Conservation (phyloP, 345 rosid species). For the Stellera chamaejasme region DNA sequence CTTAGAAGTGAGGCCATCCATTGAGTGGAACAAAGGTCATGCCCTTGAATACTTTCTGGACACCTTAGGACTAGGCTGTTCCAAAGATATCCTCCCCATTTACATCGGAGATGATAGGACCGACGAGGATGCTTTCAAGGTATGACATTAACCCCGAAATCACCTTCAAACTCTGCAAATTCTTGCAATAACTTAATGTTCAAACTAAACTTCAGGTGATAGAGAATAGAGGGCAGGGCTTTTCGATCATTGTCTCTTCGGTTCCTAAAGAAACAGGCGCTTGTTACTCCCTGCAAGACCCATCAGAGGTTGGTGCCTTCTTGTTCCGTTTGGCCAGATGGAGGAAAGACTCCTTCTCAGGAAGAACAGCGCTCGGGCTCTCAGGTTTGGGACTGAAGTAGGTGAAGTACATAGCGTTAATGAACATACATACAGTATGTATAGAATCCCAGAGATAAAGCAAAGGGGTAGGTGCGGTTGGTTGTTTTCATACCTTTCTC, state of each 20-base stretch:
- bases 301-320: constrained; percentile 29
- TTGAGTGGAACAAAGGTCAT: constrained; percentile 54
- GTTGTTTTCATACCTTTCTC: neutral
- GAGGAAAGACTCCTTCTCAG: constrained; percentile 19
- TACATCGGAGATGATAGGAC: constrained; percentile 58
- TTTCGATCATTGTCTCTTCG: constrained; percentile 43
- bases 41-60: constrained; percentile 43
- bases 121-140: constrained; percentile 66
- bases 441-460: neutral
- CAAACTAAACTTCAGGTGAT: constrained; percentile 24
- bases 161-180: too few species aligned
- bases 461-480: neutral
- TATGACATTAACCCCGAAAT: neutral
- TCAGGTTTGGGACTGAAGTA: constrained; percentile 10
- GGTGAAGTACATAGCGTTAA: too few species aligned
- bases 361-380: neutral
- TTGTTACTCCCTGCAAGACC: constrained; percentile 34
- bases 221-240: constrained; percentile 29
- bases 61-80: constrained; percentile 29
- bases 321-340: constrained; percentile 21
- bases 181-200: too few species aligned
- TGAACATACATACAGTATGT: too few species aligned
- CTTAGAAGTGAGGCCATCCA: constrained; percentile 48
- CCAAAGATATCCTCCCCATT: constrained; percentile 35
- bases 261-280: constrained; percentile 38